Conservation (phyloP, 148 eudicot genomes). For the Selenicereus undatus region DNA sequence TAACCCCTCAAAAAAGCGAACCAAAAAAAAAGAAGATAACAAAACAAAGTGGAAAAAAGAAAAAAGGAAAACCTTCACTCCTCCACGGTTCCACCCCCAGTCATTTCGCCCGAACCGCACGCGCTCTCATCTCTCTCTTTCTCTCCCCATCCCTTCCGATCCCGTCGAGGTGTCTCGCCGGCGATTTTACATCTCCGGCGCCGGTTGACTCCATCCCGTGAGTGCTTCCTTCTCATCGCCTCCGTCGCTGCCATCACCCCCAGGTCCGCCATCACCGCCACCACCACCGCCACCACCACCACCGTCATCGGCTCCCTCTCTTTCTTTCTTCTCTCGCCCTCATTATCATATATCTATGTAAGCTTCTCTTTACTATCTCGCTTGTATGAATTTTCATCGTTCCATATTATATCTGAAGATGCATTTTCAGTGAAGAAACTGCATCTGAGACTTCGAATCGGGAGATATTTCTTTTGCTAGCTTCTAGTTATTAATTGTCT, state of each 20-base stretch:
- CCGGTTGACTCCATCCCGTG: conserved; percentile 1
- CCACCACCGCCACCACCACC: background rate
- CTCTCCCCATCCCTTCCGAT: background rate
- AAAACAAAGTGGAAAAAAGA: background rate
- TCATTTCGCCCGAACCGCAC: background rate
- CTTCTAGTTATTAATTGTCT: background rate
- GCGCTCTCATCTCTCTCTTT: background rate
- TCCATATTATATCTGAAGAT: background rate
- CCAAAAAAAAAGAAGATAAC: background rate
- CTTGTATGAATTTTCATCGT: background rate
- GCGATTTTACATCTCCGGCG: background rate
- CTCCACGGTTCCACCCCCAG: conserved; percentile 4
- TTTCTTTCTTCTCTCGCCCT: background rate
- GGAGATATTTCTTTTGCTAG: background rate
- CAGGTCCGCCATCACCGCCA: background rate
- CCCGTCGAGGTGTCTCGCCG: background rate
- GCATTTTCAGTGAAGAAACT: conserved; percentile 17
- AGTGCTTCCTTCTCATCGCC: background rate
- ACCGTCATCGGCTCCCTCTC: background rate
- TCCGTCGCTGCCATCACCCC: background rate
- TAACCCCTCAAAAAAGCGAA: too few relatives aligned
- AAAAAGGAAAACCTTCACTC: background rate
- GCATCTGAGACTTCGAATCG: conserved; percentile 27
- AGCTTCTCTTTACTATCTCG: background rate
- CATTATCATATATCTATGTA: background rate